Percentiles rank a stretch among this genome's conserved stretches.
These are phyloP conservation scores for Daldinia caldariorum DNA, from an alignment of 495 filamentous ascomycete species.

Conservation along the genomic window DNA sequence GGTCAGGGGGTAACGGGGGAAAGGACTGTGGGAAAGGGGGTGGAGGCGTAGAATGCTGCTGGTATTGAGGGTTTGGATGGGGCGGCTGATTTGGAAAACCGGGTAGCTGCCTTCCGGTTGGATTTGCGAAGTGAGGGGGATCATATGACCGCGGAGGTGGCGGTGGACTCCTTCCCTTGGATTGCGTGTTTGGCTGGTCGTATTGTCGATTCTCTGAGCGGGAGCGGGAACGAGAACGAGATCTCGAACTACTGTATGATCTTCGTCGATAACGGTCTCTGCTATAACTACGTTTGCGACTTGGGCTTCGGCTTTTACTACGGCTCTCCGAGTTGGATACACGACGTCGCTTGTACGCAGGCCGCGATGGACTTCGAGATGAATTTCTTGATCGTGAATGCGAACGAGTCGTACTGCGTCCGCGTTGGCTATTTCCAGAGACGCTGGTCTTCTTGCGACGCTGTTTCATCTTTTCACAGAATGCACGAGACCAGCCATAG, in stretches of 20 bases:
- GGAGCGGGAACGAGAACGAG: conserved; percentile 54
- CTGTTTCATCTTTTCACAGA: conserved; percentile 84
- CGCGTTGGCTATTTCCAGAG: conserved; percentile 24
- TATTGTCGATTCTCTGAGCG: conserved; percentile 32
- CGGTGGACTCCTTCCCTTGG: conserved; percentile 50
- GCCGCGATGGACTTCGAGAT: conserved; percentile 45
- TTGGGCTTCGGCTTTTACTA: conserved; percentile 24
- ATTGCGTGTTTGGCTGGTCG: conserved; percentile 52
- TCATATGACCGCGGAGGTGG: conserved; percentile 42
- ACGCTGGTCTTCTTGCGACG: conserved; percentile 54
- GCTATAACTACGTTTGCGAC: conserved; percentile 55
- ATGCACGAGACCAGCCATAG: conserved; percentile 85
- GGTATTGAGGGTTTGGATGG: conserved; percentile 46
- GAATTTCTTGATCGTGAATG: conserved; percentile 48
- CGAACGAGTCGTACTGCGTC: conserved; percentile 47
- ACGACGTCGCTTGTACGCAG: conserved; percentile 48
- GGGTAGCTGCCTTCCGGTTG: conserved; percentile 42
- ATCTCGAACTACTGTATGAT: conserved; percentile 50
- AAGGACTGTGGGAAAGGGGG: conserved; percentile 46
- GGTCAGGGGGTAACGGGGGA: conserved; percentile 41
- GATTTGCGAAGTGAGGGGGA: conserved; percentile 39
- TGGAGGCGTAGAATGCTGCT: conserved; percentile 39
- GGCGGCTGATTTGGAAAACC: conserved; percentile 34
- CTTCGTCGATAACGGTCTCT: conserved; percentile 55
- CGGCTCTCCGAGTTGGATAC: conserved; percentile 44